Conservation (phyloP, 2,329 filamentous ascomycete species). For the Davidsoniella neocaledoniae region DNA sequence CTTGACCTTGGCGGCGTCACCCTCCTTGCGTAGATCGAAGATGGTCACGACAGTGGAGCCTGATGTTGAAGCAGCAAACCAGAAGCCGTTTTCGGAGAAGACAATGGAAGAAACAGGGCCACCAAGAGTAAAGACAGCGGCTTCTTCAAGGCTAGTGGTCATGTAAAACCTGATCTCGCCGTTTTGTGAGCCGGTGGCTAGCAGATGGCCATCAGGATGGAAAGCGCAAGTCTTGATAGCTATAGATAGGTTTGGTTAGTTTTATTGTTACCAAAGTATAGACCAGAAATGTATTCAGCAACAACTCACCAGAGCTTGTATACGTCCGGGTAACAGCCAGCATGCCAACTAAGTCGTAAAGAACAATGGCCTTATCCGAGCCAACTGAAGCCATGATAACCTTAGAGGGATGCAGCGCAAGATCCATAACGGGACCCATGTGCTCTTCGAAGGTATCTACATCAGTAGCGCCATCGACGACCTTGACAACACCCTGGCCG, state of each 20-base stretch:
- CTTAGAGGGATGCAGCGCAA: slow-evolving; percentile 70
- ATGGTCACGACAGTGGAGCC: slow-evolving; percentile 65
- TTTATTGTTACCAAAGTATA: not conserved
- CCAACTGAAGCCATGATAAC: slow-evolving; percentile 76
- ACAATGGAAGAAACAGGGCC: slow-evolving; percentile 57
- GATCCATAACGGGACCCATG: slow-evolving; percentile 59
- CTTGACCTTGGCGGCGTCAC: slow-evolving; percentile 65
- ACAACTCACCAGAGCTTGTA: slow-evolving; percentile 55
- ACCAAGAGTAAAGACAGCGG: slow-evolving; percentile 54
- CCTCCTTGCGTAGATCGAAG: slow-evolving; percentile 85
- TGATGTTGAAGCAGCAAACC: slow-evolving; percentile 72
- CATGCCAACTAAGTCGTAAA: slow-evolving; percentile 61
- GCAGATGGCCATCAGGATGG: slow-evolving; percentile 91
- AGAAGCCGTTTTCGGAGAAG: slow-evolving; percentile 95
- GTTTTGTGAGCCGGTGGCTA: slow-evolving; percentile 65
- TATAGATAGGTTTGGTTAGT: slow-evolving; percentile 21
- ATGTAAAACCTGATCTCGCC: slow-evolving; percentile 83
- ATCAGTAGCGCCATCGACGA: slow-evolving; percentile 58
- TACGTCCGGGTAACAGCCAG: slow-evolving; percentile 63
- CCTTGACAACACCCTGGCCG: slow-evolving; percentile 59
- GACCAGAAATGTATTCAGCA: slow-evolving; percentile 8
- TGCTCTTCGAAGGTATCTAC: slow-evolving; percentile 60
- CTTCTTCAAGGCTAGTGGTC: slow-evolving; percentile 59
- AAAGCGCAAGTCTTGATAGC: slow-evolving; percentile 66
- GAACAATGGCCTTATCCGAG: slow-evolving; percentile 77